These are phyloP conservation scores for Seminavis robusta DNA, from an alignment of 108 stramenopile genomes.

Conservation along the genomic window DNA sequence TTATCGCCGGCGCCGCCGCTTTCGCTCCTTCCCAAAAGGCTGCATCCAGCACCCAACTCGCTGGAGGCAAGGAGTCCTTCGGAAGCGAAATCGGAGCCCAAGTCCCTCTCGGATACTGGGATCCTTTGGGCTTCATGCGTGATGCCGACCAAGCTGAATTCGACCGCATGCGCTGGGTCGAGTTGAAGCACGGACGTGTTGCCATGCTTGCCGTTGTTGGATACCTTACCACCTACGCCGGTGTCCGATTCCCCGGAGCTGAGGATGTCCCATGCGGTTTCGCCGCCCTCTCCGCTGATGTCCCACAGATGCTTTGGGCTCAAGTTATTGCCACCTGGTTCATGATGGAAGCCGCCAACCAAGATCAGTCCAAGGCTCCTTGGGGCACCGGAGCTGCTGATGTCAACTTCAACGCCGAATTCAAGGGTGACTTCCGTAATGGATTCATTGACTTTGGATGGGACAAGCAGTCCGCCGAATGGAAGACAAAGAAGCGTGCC, in stretches of 20 bases:
- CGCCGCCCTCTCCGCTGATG: conserved; percentile 27
- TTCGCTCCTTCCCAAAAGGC: conserved; percentile 41
- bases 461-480: conserved; percentile 32
- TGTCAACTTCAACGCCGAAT: too few relatives aligned
- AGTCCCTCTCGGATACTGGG: conserved; percentile 80
- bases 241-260: conserved; percentile 39
- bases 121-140: conserved; percentile 59
- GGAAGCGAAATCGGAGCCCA: conserved; percentile 63
- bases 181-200: conserved; percentile 79
- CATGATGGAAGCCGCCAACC: conserved; percentile 46
- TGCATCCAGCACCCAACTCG: too few relatives aligned
- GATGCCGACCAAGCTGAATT: conserved; percentile 45
- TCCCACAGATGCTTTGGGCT: conserved; percentile 31
- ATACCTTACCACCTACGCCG: conserved; percentile 32
- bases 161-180: conserved; percentile 52
- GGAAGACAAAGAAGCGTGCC: conserved; percentile 39
- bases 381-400: conserved; percentile 67
- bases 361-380: conserved; percentile 52
- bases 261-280: conserved; percentile 28
- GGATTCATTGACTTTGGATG: conserved; percentile 38
- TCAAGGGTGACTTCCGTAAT: conserved; percentile 52
- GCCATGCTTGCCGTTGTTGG: conserved; percentile 64
- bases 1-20: conserved; percentile 46
- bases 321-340: conserved; percentile 36
- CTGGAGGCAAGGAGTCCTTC: too few relatives aligned